These are phyloP conservation scores for Kodamaea alishanica DNA, from an alignment of 1,139 yeast species.

Conservation along the genomic window DNA sequence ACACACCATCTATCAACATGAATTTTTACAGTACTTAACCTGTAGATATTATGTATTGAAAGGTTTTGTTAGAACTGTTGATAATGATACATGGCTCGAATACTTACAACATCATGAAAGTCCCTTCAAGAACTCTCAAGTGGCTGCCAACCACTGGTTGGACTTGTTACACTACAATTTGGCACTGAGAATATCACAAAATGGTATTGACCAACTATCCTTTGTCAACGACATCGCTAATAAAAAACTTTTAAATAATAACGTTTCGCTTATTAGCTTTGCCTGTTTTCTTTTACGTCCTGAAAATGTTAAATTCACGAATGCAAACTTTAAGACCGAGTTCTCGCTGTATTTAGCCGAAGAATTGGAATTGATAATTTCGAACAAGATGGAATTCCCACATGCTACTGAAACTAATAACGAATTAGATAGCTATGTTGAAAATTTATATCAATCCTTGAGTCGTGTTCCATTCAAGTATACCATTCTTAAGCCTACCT, in stretches of 20 bases:
- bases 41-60: constrained; percentile 35
- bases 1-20: constrained; percentile 16
- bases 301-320: constrained; percentile 20
- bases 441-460: constrained; percentile 32
- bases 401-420: constrained; percentile 26
- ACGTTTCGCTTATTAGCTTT: constrained; percentile 26
- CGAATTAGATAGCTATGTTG: constrained; percentile 28
- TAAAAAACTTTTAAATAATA: constrained; percentile 25
- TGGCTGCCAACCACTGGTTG: constrained; percentile 41
- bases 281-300: constrained; percentile 29
- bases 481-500: constrained; percentile 23
- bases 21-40: constrained; percentile 32
- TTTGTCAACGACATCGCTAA: constrained; percentile 17
- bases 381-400: constrained; percentile 28
- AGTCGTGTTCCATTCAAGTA: constrained; percentile 22
- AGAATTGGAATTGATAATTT: constrained; percentile 22
- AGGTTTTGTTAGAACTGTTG: constrained; percentile 25
- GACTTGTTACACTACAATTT: constrained; percentile 28
- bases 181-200: constrained; percentile 21
- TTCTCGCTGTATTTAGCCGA: constrained; percentile 26
- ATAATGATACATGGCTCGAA: constrained; percentile 30
- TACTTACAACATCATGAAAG: constrained; percentile 25
- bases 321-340: constrained; percentile 28
- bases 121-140: constrained; percentile 34
- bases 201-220: constrained; percentile 15